Base-by-base conservation (phyloP, 257 asterid genomes). In the Plectranthus barbatus region DNA sequence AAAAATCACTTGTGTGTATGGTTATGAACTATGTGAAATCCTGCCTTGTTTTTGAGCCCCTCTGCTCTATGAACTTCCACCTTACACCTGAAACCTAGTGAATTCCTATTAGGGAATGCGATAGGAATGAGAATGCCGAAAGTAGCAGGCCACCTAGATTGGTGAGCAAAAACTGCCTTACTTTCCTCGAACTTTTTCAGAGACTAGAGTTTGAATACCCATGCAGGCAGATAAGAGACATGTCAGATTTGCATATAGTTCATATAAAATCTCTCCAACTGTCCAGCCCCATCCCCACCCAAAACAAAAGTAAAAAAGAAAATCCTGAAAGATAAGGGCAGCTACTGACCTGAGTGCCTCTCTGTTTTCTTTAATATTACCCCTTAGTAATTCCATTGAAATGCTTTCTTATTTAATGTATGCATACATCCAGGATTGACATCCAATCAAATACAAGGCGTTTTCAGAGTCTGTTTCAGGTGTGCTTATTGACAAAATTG, bases 381-480 rank as follows among this genome's bases (percentile, higher is more conserved):
- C 55, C 60, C 17, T 14, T 57, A 31, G 24, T 47, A 46, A 37
- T 41, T 40, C 41, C 45, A 44, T 34, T 33, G 23, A 41, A 14
- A 62, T 41, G 21, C 13, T 67, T 9, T 51, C 64, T 71, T 42
- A 65, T 39, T n/a, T n/a, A 31, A 5, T 52, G 26, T 26, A 9
- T 69, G 36, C 42, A 63, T 65, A 40, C 54, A 53, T 83, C 36
- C 83, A 93, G 99, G 99, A 85, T 93, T 56, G 99, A 92, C 82
- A 87, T 82, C 72, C 99, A 92, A 74, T 76, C 97, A 72, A 90
- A 92, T 67, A 67, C 95, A 34, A 78, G 90, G 81, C 95, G 86
- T 45, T 93, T 93, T 68, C 86, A 81, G 73, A 89, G 92, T 81
- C 83, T 93, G 59, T 87, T 85, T 77, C 78, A 69, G 95, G 99